These are phyloP conservation scores for Cladosporium sp. DNA, from an alignment of 2,329 filamentous ascomycete species.

Conservation along the genomic window DNA sequence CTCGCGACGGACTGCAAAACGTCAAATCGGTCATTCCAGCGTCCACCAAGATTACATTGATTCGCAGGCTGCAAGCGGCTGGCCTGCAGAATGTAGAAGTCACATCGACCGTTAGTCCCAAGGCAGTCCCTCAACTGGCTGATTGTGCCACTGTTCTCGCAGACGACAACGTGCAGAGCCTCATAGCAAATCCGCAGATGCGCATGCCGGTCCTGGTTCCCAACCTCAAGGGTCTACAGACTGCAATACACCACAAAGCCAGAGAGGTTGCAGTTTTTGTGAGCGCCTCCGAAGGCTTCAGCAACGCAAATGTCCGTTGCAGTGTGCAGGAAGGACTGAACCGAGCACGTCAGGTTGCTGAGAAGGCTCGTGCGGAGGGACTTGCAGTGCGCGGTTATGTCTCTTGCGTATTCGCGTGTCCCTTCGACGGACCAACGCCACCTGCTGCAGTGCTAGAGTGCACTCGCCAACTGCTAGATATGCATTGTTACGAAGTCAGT, in stretches of 20 bases:
- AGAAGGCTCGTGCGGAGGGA: conserved; percentile 30
- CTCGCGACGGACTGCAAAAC: conserved; percentile 56
- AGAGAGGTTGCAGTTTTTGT: conserved; percentile 45
- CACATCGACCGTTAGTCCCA: conserved; percentile 55
- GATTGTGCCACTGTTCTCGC: conserved; percentile 27
- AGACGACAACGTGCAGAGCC: not conserved
- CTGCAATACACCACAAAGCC: conserved; percentile 51
- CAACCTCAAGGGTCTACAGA: conserved; percentile 51
- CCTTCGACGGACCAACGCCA: conserved; percentile 36
- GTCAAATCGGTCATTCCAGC: conserved; percentile 52
- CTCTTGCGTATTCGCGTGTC: conserved; percentile 46
- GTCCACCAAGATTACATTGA: conserved; percentile 52
- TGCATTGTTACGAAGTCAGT: conserved; percentile 34
- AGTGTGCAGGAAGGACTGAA: conserved; percentile 41
- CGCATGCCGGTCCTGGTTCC: conserved; percentile 42
- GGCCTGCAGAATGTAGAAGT: conserved; percentile 54
- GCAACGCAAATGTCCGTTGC: conserved; percentile 45
- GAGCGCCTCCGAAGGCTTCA: conserved; percentile 46
- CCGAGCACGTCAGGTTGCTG: conserved; percentile 36
- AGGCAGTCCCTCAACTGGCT: conserved; percentile 54
- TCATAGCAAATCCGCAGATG: not conserved
- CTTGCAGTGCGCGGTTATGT: conserved; percentile 41
- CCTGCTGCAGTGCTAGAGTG: conserved; percentile 24
- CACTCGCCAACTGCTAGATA: conserved; percentile 24
- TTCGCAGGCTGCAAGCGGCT: conserved; percentile 47